Evolutionary conservation across 805 yeast genomes (phyloP).

Genomic region (Yarrowia sp.): DNA sequence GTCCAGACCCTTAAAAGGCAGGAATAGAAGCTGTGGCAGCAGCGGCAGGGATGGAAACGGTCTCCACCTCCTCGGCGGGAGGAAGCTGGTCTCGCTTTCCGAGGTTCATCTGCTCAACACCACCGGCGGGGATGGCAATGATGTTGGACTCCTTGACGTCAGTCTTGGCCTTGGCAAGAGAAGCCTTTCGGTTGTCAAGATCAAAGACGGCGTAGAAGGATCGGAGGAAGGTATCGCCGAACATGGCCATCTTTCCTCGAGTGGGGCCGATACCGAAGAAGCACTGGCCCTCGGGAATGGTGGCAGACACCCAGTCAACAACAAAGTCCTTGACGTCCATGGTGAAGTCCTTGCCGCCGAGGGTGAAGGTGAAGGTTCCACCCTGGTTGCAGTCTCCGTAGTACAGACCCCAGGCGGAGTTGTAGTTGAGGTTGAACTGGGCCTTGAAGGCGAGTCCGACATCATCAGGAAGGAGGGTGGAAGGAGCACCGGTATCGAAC

Average conservation of each 20-base stretch:
- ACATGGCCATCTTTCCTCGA: constrained; percentile 34
- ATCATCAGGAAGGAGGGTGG: constrained; percentile 47
- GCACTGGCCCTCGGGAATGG: constrained; percentile 30
- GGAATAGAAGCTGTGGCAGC: constrained; percentile 26
- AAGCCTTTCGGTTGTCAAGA: constrained; percentile 54
- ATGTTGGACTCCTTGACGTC: constrained; percentile 31
- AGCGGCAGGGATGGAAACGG: constrained; percentile 16
- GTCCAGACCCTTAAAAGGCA: constrained; percentile 19
- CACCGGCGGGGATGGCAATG: constrained; percentile 32
- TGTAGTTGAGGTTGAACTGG: constrained; percentile 15
- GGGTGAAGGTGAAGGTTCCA: constrained; percentile 31
- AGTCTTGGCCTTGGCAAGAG: constrained; percentile 50
- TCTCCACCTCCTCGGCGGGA: constrained; percentile 11
- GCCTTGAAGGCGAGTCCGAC: constrained; percentile 3
- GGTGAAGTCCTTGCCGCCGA: constrained; percentile 23
- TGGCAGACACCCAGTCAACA: constrained; percentile 24
- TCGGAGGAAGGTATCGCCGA: constrained; percentile 64
- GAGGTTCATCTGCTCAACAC: constrained; percentile 30
- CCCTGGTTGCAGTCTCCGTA: constrained; percentile 27
- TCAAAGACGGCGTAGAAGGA: constrained; percentile 67
- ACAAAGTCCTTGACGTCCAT: constrained; percentile 21
- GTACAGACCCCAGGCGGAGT: constrained; percentile 28
- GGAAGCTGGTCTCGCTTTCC: constrained; percentile 12
- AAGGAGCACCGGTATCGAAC: constrained; percentile 59
- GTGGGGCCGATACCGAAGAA: constrained; percentile 37